Evolutionary conservation across 768 basidiomycete genomes (phyloP).

Genomic region (Collybiopsis confluens): DNA sequence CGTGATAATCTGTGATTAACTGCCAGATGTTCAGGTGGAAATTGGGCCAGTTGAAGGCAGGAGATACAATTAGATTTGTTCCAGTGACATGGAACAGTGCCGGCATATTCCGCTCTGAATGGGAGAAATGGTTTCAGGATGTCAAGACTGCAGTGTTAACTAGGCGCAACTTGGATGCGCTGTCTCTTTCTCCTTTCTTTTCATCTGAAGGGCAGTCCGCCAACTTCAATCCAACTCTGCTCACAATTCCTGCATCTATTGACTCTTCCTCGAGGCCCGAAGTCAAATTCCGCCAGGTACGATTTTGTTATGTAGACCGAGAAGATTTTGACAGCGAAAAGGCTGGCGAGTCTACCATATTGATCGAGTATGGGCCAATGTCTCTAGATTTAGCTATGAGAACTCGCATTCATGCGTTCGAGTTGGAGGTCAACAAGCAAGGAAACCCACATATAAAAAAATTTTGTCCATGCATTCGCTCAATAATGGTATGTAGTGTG

Average conservation of each 20-base stretch:
- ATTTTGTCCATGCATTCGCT: slow-evolving; percentile 53
- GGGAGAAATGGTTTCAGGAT: background rate
- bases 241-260: slow-evolving; percentile 16
- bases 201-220: slow-evolving; percentile 11
- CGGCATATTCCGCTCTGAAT: slow-evolving; percentile 17
- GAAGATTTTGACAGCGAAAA: slow-evolving; percentile 19
- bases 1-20: background rate
- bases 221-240: slow-evolving; percentile 31
- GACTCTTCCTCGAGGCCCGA: slow-evolving; percentile 16
- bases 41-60: slow-evolving; percentile 59
- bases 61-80: slow-evolving; percentile 48
- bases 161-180: background rate
- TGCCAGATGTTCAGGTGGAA: slow-evolving; percentile 50
- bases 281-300: slow-evolving; percentile 54
- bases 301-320: no score
- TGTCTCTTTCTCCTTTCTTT: background rate
- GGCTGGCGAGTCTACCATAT: slow-evolving; percentile 62
- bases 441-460: slow-evolving; percentile 31
- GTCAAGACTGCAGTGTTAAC: background rate
- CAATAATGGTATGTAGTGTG: slow-evolving; percentile 43
- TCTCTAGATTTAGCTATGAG: slow-evolving; percentile 47
- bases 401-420: slow-evolving; percentile 55
- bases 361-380: slow-evolving; percentile 60
- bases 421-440: slow-evolving; percentile 30
- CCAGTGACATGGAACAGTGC: slow-evolving; percentile 43